Conservation (phyloP, 768 basidiomycete genomes). For the Lanmaoa pseudosensibilis region DNA sequence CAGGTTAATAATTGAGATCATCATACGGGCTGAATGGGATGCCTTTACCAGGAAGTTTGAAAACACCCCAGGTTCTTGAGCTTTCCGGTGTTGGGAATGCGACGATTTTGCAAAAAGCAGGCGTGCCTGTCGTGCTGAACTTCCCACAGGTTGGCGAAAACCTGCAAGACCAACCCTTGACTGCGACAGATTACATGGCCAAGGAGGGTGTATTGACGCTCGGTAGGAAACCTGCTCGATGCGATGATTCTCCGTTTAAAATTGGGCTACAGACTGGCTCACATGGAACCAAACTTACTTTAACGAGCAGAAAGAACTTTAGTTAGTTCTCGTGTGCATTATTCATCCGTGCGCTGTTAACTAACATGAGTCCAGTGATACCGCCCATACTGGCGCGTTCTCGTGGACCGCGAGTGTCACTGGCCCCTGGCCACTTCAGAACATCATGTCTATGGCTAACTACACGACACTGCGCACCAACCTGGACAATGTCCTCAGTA, state of each 20-base stretch:
- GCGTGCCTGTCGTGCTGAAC: not conserved
- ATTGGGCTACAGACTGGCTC: not conserved
- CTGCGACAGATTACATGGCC: not conserved
- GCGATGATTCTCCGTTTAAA: not conserved
- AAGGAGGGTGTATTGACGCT: not conserved
- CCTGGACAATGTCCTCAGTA: not conserved
- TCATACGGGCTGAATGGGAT: not conserved
- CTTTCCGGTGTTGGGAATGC: not conserved
- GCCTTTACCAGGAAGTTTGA: not conserved
- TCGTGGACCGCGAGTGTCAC: not conserved
- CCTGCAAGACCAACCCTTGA: not conserved
- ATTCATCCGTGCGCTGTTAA: not conserved
- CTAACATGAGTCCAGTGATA: not conserved
- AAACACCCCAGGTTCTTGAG: not conserved
- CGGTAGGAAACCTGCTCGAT: not conserved
- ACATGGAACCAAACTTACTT: not conserved
- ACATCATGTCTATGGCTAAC: not conserved
- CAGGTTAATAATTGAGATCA: not conserved
- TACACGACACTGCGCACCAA: not conserved
- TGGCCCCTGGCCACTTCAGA: not conserved
- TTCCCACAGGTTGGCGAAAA: conserved; percentile 1
- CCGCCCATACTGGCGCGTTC: not conserved
- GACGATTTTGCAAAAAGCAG: not conserved
- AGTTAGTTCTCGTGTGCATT: not conserved
- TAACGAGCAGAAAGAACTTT: not conserved